Percentiles rank a stretch among this genome's conserved stretches.
phyloP scores from a whole-genome alignment of 164 flowering plant species.

The Vitis labrusca region DNA sequence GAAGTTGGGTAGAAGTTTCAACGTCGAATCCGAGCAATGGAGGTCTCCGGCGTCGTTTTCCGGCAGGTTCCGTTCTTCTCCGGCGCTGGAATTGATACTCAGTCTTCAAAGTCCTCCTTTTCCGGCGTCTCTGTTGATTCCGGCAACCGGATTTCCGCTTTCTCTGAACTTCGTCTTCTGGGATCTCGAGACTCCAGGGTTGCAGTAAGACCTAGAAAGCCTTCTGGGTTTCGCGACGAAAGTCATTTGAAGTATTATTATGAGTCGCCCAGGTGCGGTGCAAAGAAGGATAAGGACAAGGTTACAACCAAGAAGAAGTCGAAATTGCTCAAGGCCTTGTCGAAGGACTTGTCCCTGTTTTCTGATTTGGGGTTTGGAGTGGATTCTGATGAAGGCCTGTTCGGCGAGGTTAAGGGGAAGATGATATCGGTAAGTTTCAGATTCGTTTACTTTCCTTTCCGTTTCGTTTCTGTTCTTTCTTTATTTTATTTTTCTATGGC shows the following conservation, averaged over 20 bases:
- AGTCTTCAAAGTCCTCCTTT: constrained; percentile 7
- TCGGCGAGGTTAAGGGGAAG: constrained; percentile 22
- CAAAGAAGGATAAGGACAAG: constrained; percentile 18
- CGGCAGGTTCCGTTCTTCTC: constrained; percentile 26
- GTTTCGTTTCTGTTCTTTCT: background rate
- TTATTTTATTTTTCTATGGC: background rate
- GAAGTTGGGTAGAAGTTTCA: background rate
- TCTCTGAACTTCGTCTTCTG: background rate
- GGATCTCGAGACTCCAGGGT: background rate
- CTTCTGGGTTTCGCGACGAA: constrained; percentile 26
- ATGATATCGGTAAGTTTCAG: constrained; percentile 23
- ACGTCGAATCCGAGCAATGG: constrained; percentile 27
- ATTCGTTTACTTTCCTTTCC: background rate
- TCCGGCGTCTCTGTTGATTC: background rate
- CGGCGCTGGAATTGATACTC: constrained; percentile 22
- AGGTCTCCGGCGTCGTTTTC: constrained; percentile 33
- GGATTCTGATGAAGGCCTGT: constrained; percentile 18
- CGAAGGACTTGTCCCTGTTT: constrained; percentile 34
- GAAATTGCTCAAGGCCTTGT: constrained; percentile 43
- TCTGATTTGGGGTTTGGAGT: constrained; percentile 22
- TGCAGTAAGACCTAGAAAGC: background rate
- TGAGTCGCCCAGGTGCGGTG: constrained; percentile 14
- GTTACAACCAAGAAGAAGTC: constrained; percentile 33
- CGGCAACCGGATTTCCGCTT: background rate
- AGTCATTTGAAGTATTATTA: constrained; percentile 32